A percentile compares a stretch with the other conserved stretches of the same genome.
These are phyloP conservation scores for Dentiscutata heterogama DNA, from an alignment of 371 early-diverging fungal genomes.

Conservation along the genomic window DNA sequence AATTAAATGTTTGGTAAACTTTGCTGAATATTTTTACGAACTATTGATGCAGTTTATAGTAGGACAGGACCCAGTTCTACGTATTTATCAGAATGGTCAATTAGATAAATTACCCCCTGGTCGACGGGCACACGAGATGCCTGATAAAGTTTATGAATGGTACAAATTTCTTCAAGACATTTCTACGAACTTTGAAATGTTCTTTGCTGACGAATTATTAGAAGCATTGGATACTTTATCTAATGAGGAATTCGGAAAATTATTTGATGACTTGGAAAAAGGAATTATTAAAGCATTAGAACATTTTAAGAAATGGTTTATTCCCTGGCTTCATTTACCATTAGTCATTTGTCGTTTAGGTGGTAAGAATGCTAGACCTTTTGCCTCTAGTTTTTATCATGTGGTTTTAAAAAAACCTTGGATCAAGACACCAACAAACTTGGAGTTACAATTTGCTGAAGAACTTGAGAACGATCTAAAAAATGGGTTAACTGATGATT, in stretches of 20 bases:
- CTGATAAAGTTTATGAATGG: constrained; percentile 8
- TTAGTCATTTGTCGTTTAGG: not conserved
- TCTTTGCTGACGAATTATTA: not conserved
- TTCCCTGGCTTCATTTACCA: constrained; percentile 8
- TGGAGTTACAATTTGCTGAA: not conserved
- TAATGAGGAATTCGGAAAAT: not conserved
- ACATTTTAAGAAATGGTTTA: not conserved
- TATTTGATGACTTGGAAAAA: not conserved
- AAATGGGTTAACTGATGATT: not conserved
- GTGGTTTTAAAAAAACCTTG: not conserved
- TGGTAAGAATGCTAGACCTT: not conserved
- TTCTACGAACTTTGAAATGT: not conserved
- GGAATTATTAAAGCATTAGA: not conserved
- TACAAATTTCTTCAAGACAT: not conserved
- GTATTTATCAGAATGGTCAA: not conserved
- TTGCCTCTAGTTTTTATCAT: constrained; percentile 7
- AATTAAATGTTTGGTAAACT: not conserved
- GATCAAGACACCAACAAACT: not conserved
- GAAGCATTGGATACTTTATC: not conserved
- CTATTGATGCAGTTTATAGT: not conserved
- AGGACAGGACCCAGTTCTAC: not conserved
- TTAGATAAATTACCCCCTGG: not conserved
- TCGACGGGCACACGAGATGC: constrained; percentile 1
- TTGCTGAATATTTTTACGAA: not conserved
- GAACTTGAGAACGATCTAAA: not conserved